Evolutionary conservation across 495 filamentous ascomycete species (phyloP).

Genomic region (Penicillium simplicissimum): DNA sequence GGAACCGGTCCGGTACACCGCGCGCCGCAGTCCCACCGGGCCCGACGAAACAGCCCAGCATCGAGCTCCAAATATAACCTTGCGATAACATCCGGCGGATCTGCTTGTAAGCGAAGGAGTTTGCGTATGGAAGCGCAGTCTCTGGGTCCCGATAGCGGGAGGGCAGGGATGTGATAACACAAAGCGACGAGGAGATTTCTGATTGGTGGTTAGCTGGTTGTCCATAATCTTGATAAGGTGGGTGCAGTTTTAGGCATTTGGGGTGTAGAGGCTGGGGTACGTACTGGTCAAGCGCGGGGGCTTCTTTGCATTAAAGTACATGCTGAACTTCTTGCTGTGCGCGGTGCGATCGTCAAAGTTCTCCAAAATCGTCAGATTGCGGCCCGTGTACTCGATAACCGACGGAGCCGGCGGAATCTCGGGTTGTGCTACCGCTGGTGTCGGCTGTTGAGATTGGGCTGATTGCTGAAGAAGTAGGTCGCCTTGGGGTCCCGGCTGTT

Average conservation of each 20-base stretch:
- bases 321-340: constrained; percentile 50
- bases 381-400: constrained; percentile 52
- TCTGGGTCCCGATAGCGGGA: constrained; percentile 75
- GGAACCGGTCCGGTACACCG: constrained; percentile 70
- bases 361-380: constrained; percentile 53
- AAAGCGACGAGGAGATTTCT: constrained; percentile 58
- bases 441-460: constrained; percentile 16
- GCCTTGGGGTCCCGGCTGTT: constrained; percentile 12
- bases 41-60: constrained; percentile 77
- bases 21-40: constrained; percentile 57
- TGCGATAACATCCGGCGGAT: constrained; percentile 57
- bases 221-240: background rate
- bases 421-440: constrained; percentile 18
- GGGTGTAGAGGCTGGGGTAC: constrained; percentile 24
- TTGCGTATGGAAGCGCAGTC: constrained; percentile 75
- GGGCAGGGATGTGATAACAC: constrained; percentile 77
- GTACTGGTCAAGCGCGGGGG: constrained; percentile 50
- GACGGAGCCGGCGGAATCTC: constrained; percentile 35
- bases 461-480: background rate
- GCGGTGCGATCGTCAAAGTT: constrained; percentile 57
- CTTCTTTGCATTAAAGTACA: constrained; percentile 55
- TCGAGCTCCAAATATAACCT: constrained; percentile 71
- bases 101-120: constrained; percentile 71
- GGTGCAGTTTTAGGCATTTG: background rate
- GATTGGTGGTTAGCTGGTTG: background rate